Conservation (phyloP, 2,329 filamentous ascomycete species). For the Colletotrichum sp. region DNA sequence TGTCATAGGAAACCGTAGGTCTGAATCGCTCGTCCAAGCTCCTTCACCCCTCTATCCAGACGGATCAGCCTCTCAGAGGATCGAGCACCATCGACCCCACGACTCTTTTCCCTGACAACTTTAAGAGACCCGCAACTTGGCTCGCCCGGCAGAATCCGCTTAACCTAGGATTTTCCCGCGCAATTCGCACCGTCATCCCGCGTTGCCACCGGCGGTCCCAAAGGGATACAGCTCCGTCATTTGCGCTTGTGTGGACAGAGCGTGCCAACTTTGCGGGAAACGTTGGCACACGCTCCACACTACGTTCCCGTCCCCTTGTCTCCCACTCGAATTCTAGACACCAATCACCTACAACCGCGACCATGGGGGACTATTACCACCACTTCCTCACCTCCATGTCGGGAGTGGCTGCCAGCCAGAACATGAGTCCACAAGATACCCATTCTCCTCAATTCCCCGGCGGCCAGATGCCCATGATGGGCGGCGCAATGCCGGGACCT, state of each 20-base stretch:
- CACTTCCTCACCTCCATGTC: slow-evolving; percentile 59
- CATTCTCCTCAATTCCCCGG: slow-evolving; percentile 40
- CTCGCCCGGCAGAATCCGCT: neutral
- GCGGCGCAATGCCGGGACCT: slow-evolving; percentile 40
- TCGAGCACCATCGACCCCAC: neutral
- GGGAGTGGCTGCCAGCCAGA: slow-evolving; percentile 43
- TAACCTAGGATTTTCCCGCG: neutral
- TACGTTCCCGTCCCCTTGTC: neutral
- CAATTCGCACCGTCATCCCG: neutral
- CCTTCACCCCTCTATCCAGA: neutral
- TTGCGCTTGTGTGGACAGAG: neutral
- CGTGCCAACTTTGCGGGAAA: slow-evolving; percentile 5
- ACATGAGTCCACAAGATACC: slow-evolving; percentile 42
- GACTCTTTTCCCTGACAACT: neutral
- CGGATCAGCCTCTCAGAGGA: neutral
- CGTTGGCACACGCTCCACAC: slow-evolving; percentile 4
- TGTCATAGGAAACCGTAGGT: neutral
- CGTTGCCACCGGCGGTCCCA: neutral
- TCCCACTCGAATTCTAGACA: neutral
- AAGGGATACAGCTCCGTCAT: neutral
- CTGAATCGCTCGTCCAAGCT: neutral
- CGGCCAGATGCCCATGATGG: slow-evolving; percentile 28
- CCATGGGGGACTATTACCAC: slow-evolving; percentile 62
- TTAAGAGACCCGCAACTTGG: neutral
- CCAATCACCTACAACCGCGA: neutral